Evolutionary conservation across 495 filamentous ascomycete species (phyloP).

Genomic region (Xylaria nigripes): DNA sequence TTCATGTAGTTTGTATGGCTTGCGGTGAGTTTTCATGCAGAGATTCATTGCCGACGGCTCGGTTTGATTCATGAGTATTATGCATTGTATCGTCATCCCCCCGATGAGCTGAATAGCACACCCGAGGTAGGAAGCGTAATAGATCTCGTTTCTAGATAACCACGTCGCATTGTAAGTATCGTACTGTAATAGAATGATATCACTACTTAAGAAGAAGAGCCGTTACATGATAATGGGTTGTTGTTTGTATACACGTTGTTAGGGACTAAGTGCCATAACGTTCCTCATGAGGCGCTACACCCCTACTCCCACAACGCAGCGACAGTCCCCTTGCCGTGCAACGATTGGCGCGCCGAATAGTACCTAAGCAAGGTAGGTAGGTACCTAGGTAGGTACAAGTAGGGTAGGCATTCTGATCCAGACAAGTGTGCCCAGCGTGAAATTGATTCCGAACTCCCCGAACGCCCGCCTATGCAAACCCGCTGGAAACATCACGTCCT

Average conservation of each 20-base stretch:
- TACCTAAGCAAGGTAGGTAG: no score
- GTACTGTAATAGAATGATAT: no score
- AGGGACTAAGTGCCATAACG: no score
- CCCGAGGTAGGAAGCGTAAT: neutral
- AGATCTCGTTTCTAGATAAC: neutral
- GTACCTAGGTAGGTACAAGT: no score
- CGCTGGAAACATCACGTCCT: neutral
- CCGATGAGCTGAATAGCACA: neutral
- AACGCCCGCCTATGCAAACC: slow-evolving; percentile 1
- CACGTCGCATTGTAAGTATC: no score
- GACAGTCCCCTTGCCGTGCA: no score
- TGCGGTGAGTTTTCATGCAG: slow-evolving; percentile 1
- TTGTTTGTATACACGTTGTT: no score
- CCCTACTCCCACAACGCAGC: no score
- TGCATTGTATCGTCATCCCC: neutral
- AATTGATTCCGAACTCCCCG: neutral
- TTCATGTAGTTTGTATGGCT: neutral
- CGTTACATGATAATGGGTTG: no score
- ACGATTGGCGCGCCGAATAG: no score
- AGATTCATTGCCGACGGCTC: neutral
- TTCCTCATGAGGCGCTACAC: no score
- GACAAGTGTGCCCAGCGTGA: neutral
- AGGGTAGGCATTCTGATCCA: neutral
- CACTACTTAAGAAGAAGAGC: no score
- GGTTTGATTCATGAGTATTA: neutral